These are phyloP conservation scores for Calonectria honghensis DNA, from an alignment of 2,329 filamentous ascomycete species.

Conservation along the genomic window DNA sequence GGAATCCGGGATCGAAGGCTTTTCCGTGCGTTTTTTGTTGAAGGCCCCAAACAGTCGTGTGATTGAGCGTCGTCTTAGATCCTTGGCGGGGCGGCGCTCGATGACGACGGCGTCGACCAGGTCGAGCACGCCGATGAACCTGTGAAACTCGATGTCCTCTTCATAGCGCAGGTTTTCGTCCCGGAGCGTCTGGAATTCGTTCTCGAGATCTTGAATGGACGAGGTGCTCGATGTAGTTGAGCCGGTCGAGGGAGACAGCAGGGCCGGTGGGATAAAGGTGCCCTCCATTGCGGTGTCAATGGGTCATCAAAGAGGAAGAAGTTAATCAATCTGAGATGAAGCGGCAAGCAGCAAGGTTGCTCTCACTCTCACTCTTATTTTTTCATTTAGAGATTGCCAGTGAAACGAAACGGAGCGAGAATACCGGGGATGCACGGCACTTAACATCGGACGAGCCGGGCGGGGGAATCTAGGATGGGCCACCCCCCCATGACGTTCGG, in stretches of 20 bases:
- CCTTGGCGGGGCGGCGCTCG: constrained; percentile 41
- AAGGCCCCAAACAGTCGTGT: constrained; percentile 47
- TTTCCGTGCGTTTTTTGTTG: constrained; percentile 47
- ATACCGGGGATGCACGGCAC: constrained; percentile 20
- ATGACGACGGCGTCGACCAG: constrained; percentile 51
- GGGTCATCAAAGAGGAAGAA: neutral
- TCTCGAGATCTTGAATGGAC: constrained; percentile 48
- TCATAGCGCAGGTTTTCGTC: constrained; percentile 52
- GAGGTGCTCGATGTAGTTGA: constrained; percentile 48
- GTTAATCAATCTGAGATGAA: constrained; percentile 6
- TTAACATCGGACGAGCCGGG: constrained; percentile 35
- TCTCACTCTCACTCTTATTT: neutral
- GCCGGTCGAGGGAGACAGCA: constrained; percentile 46
- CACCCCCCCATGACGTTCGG: constrained; percentile 5
- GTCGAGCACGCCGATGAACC: constrained; percentile 53
- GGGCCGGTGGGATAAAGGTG: constrained; percentile 40
- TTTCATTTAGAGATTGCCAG: constrained; percentile 20
- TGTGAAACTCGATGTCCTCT: constrained; percentile 53
- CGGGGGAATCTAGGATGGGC: constrained; percentile 29
- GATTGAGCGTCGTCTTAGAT: constrained; percentile 46
- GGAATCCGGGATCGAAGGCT: constrained; percentile 36
- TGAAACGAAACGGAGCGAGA: neutral
- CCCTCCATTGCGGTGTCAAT: constrained; percentile 41
- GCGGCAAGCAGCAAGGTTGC: constrained; percentile 2
- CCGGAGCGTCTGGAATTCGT: constrained; percentile 51